Percentiles rank a stretch among this genome's conserved stretches.
Conservation (phyloP, 495 filamentous ascomycete genomes). For the Penicillium riverlandense region DNA sequence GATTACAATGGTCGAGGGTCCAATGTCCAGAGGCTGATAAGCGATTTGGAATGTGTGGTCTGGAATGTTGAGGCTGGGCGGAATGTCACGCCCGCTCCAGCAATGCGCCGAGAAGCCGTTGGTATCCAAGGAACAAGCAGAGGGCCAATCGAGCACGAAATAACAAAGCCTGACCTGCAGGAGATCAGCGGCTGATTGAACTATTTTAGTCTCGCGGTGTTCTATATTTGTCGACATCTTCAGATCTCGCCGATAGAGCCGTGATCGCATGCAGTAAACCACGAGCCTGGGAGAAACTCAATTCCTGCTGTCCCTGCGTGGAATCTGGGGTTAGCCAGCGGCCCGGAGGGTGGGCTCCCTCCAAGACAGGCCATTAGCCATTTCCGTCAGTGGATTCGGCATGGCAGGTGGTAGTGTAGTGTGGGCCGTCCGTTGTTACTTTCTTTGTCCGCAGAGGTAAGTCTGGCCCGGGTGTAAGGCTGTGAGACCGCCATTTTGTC, state of each 20-base stretch:
- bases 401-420: too few species aligned
- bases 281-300: neutral
- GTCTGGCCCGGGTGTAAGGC: too few species aligned
- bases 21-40: conserved; percentile 5
- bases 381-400: neutral
- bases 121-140: conserved; percentile 14
- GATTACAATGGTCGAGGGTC: neutral
- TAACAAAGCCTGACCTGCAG: conserved; percentile 8
- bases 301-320: too few species aligned
- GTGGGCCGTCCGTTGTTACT: too few species aligned
- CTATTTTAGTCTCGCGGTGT: conserved; percentile 6
- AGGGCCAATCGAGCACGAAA: neutral
- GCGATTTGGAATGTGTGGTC: conserved; percentile 15
- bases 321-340: too few species aligned
- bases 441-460: too few species aligned
- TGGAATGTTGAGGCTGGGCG: conserved; percentile 15
- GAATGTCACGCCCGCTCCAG: conserved; percentile 30
- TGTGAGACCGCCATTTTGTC: too few species aligned
- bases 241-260: neutral
- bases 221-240: conserved; percentile 17
- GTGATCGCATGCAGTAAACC: conserved; percentile 11
- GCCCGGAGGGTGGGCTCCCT: neutral
- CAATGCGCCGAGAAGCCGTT: conserved; percentile 23
- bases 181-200: conserved; percentile 6
- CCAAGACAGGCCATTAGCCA: neutral